phyloP scores from a whole-genome alignment of 495 filamentous ascomycete genomes.

The Trichocladium antarcticum region DNA sequence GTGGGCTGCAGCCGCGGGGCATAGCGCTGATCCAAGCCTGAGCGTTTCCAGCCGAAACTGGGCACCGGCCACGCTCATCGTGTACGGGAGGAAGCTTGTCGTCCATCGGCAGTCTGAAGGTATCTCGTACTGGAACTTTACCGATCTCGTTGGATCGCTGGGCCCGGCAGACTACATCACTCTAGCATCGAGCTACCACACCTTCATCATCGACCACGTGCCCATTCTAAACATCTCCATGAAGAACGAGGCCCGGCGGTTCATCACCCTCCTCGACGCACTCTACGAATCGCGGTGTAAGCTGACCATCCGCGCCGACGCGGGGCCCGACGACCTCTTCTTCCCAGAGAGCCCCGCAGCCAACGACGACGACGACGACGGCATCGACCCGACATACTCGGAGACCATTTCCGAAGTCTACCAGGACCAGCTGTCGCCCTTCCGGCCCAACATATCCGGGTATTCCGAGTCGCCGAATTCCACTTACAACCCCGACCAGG shows the following conservation, averaged over 20 bases:
- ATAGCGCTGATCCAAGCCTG: not conserved
- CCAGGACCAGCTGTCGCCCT: slow-evolving; percentile 57
- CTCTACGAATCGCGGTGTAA: slow-evolving; percentile 61
- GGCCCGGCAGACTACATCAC: slow-evolving; percentile 66
- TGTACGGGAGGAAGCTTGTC: slow-evolving; percentile 49
- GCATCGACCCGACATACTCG: slow-evolving; percentile 45
- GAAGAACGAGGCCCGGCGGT: slow-evolving; percentile 60
- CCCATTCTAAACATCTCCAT: slow-evolving; percentile 45
- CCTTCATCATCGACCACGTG: slow-evolving; percentile 50
- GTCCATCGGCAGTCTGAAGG: slow-evolving; percentile 42
- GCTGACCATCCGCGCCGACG: slow-evolving; percentile 45
- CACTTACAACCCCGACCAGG: slow-evolving; percentile 38
- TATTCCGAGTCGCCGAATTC: slow-evolving; percentile 35
- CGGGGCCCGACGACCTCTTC: slow-evolving; percentile 54
- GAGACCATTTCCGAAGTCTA: slow-evolving; percentile 62
- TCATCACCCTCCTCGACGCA: slow-evolving; percentile 62
- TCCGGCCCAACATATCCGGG: slow-evolving; percentile 58
- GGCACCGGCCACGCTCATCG: slow-evolving; percentile 37
- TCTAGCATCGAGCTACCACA: slow-evolving; percentile 57
- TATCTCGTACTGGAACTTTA: slow-evolving; percentile 46
- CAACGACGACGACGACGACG: not conserved
- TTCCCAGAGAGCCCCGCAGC: slow-evolving; percentile 46
- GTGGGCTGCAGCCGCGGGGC: slow-evolving; percentile 6
- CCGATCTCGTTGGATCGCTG: slow-evolving; percentile 46
- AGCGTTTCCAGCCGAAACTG: slow-evolving; percentile 27